Evolutionary conservation across 164 flowering plant species (phyloP).

Genomic region (Nymphaea thermarum): DNA sequence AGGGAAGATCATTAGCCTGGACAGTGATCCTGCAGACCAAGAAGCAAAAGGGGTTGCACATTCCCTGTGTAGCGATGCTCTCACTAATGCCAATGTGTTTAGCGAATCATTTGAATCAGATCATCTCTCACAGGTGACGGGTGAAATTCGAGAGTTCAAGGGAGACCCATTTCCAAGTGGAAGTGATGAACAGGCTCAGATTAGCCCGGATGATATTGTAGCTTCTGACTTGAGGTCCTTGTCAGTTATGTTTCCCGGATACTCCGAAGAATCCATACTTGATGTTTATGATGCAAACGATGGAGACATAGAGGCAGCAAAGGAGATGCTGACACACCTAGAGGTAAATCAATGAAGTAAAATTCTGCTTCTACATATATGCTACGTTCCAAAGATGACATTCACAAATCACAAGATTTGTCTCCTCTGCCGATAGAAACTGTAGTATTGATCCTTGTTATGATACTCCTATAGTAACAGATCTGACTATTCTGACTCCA

Average conservation of each 20-base stretch:
- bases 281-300: slow-evolving; percentile 11
- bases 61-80: too few relatives aligned
- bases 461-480: too few relatives aligned
- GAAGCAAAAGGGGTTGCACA: neutral
- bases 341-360: slow-evolving; percentile 5
- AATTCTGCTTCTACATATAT: too few relatives aligned
- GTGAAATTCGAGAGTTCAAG: neutral
- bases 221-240: slow-evolving; percentile 9
- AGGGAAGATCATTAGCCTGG: neutral
- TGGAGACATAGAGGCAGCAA: slow-evolving; percentile 8
- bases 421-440: neutral
- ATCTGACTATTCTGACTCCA: too few relatives aligned
- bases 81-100: too few relatives aligned
- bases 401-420: neutral
- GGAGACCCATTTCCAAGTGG: neutral
- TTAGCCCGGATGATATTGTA: neutral
- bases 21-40: neutral
- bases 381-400: too few relatives aligned
- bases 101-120: too few relatives aligned
- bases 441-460: neutral
- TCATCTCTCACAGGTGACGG: neutral
- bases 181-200: neutral
- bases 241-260: slow-evolving; percentile 5
- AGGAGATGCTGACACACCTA: slow-evolving; percentile 11
- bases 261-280: slow-evolving; percentile 5